Evolutionary conservation across 208 protist species (phyloP), one percentile per base, ranked within the genome.

Genomic region (Trypanosoma boissoni): DNA sequence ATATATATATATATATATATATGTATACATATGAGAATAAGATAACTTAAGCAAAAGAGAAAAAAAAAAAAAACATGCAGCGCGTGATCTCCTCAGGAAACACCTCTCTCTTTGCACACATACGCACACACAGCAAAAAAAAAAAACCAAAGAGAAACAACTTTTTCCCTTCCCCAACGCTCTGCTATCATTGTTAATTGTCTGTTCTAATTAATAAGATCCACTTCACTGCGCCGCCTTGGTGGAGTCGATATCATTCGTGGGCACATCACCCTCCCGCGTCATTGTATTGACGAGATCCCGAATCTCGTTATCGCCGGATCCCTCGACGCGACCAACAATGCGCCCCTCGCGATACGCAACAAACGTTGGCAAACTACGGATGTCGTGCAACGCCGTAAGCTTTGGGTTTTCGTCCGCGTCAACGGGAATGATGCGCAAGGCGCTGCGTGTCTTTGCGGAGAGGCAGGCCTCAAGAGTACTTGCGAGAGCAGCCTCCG

Each of bases 361-460:
- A 16, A 97, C 51, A 68, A 93, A 93, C 0, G 88, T 97, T 1
- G 91, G 91, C 14, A 97, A 51, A 58, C 83, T 91, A 34, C 85
- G 78, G 14, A 97, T 78, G 41, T 94, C 83, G 55, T 92, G 84
- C 46, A 94, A 63, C 5, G 86, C 86, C 2, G 76, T 88, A 20
- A 97, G 31, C 16, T 75, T 65, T 7, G 64, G 45, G 29, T 88
- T 86, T 24, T 74, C 75, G 59, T 91, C 82, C 6, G 88, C 84
- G 74, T 97, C 74, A 9, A 97, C 74, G 28, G 76, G 75, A n/a
- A 95, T 43, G 26, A 73, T 58, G 67, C 43, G 72, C 52, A 55
- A 56, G 16, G 20, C 58, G 29, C 28, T 65, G 74, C 24, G 54
- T 34, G 28, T 27, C 18, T 18, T 67, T 73, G 29, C 68, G 59